Evolutionary conservation across 495 filamentous ascomycete species (phyloP).

Genomic region (Hypoxylon lenormandii): DNA sequence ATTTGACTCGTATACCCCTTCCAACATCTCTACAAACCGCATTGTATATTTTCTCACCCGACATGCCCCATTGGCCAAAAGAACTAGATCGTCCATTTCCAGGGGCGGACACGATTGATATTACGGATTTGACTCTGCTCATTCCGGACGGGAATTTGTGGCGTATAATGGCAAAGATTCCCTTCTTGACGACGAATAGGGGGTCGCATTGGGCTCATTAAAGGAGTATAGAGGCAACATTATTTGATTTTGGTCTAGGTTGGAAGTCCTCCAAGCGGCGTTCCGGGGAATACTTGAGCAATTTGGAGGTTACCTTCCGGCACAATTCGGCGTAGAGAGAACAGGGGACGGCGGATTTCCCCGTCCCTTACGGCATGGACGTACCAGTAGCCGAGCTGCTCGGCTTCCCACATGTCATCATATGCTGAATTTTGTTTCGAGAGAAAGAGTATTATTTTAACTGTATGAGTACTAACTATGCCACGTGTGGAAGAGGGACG

Average conservation of each 20-base stretch:
- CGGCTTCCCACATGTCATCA: background rate
- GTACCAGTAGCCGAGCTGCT: slow-evolving; percentile 36
- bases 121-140: slow-evolving; percentile 44
- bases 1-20: slow-evolving; percentile 10
- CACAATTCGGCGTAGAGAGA: slow-evolving; percentile 32
- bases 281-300: slow-evolving; percentile 35
- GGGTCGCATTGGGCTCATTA: slow-evolving; percentile 21
- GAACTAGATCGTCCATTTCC: slow-evolving; percentile 45
- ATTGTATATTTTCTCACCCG: slow-evolving; percentile 51
- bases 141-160: slow-evolving; percentile 44
- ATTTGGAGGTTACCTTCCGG: slow-evolving; percentile 33
- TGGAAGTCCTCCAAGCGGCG: slow-evolving; percentile 30
- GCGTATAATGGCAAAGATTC: slow-evolving; percentile 34
- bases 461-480: slow-evolving; percentile 38
- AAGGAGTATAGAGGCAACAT: slow-evolving; percentile 44
- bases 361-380: background rate
- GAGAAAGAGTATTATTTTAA: slow-evolving; percentile 7
- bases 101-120: slow-evolving; percentile 48
- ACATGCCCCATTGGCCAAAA: slow-evolving; percentile 27
- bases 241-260: slow-evolving; percentile 29
- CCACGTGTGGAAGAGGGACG: slow-evolving; percentile 19
- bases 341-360: background rate
- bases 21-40: slow-evolving; percentile 34
- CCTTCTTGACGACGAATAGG: slow-evolving; percentile 8
- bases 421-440: background rate